Conservation (phyloP, 441 rosid genomes). For the Iberis amara region DNA sequence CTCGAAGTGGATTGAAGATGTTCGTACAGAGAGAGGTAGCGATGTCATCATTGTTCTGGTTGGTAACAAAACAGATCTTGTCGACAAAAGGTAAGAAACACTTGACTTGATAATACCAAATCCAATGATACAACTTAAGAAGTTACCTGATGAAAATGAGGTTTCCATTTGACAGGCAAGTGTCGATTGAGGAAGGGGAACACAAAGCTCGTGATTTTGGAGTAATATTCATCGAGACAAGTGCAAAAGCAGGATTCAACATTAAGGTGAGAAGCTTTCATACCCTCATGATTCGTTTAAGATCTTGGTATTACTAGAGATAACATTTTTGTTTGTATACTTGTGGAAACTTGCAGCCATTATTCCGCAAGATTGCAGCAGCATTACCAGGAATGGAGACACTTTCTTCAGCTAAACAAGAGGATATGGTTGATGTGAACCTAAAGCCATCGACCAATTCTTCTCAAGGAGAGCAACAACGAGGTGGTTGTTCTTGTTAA, state of each 20-base stretch:
- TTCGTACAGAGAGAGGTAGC: constrained; percentile 50
- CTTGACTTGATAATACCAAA: background rate
- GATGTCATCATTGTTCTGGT: constrained; percentile 57
- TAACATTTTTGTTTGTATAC: constrained; percentile 3
- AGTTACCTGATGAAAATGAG: background rate
- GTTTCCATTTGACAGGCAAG: constrained; percentile 46
- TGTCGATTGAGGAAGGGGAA: constrained; percentile 68
- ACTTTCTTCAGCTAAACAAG: constrained; percentile 44
- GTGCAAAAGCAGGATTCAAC: constrained; percentile 79
- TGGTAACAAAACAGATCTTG: constrained; percentile 57
- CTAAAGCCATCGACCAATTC: constrained; percentile 32
- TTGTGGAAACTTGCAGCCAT: constrained; percentile 35
- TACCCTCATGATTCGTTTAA: background rate
- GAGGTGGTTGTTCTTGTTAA: constrained; percentile 32
- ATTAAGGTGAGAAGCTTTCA: constrained; percentile 48
- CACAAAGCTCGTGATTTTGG: constrained; percentile 64
- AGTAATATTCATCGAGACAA: constrained; percentile 71
- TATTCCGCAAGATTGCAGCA: constrained; percentile 62
- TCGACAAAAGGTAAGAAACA: constrained; percentile 42
- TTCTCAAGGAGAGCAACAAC: constrained; percentile 32
- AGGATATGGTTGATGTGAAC: constrained; percentile 54
- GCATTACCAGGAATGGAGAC: constrained; percentile 66
- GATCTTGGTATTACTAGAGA: background rate
- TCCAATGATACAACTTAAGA: background rate
- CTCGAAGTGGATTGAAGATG: constrained; percentile 51